Conservation (phyloP, 1,284 basidiomycete species). For the Cryptococcus floricola region DNA sequence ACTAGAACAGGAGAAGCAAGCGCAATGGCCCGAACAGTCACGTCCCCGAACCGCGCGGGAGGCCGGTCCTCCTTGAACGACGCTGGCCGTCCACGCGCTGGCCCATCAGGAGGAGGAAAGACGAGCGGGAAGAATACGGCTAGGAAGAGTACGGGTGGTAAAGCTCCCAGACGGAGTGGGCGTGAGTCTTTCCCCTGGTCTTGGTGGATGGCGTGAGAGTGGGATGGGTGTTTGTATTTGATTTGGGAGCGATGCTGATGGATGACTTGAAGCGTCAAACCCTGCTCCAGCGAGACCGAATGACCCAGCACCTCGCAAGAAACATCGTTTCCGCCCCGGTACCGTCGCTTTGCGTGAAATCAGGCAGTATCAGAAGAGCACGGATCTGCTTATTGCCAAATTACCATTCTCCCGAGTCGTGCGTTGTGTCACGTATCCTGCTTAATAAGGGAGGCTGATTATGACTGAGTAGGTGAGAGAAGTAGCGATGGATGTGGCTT, state of each 20-base stretch:
- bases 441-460: conserved; percentile 17
- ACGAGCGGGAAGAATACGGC: conserved; percentile 32
- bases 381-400: conserved; percentile 79
- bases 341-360: conserved; percentile 88
- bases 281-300: neutral
- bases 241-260: neutral
- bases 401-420: conserved; percentile 89
- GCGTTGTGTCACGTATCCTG: conserved; percentile 1
- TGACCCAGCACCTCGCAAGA: neutral
- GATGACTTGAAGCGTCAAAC: neutral
- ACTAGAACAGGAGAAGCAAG: too few species aligned
- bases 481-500: conserved; percentile 80
- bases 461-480: conserved; percentile 69
- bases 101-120: neutral
- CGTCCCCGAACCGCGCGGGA: neutral
- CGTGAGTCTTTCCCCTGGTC: conserved; percentile 16
- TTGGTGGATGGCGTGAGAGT: neutral
- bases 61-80: neutral
- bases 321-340: conserved; percentile 68
- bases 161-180: conserved; percentile 25
- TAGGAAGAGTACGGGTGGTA: conserved; percentile 40
- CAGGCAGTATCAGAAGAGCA: conserved; percentile 86
- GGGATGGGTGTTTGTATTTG: neutral
- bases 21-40: conserved; percentile 1
- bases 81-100: neutral